Evolutionary conservation across 2,329 filamentous ascomycete genomes (phyloP).

Genomic region (Pseudocercospora crystallina): DNA sequence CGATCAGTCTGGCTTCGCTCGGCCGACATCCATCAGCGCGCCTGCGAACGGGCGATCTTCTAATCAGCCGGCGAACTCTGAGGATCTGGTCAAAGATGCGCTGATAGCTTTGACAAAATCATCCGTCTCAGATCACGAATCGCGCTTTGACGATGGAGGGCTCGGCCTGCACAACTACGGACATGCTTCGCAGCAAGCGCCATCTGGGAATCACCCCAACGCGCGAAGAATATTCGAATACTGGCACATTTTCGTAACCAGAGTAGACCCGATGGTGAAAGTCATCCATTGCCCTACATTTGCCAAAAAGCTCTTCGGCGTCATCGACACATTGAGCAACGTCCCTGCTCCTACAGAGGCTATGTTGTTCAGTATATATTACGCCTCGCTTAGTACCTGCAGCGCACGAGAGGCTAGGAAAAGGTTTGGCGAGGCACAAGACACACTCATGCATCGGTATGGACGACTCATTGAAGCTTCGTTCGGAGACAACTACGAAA

Average conservation of each 20-base stretch:
- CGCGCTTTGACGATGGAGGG: slow-evolving; percentile 16
- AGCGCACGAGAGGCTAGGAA: slow-evolving; percentile 24
- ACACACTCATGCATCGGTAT: slow-evolving; percentile 20
- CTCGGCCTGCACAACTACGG: slow-evolving; percentile 2
- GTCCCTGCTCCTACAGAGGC: slow-evolving; percentile 18
- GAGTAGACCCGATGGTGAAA: slow-evolving; percentile 32
- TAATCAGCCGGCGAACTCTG: slow-evolving; percentile 15
- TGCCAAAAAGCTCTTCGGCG: slow-evolving; percentile 17
- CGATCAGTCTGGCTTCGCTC: not conserved
- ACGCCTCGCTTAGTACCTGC: slow-evolving; percentile 27
- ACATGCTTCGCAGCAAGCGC: too few relatives aligned
- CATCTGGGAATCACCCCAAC: slow-evolving; percentile 15
- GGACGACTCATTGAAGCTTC: slow-evolving; percentile 19
- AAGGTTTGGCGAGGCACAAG: slow-evolving; percentile 26
- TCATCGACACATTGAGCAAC: slow-evolving; percentile 18
- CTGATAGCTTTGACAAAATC: slow-evolving; percentile 29
- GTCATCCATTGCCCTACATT: slow-evolving; percentile 30
- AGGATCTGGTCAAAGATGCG: slow-evolving; percentile 30
- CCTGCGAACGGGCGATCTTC: slow-evolving; percentile 1
- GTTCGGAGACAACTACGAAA: slow-evolving; percentile 17
- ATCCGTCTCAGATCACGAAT: slow-evolving; percentile 22
- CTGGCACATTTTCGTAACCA: slow-evolving; percentile 28
- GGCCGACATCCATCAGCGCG: not conserved
- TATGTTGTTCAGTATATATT: slow-evolving; percentile 29
- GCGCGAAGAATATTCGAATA: slow-evolving; percentile 25